Conservation (phyloP, 192 early-diverging fungal species). For the Geranomyces variabilis region DNA sequence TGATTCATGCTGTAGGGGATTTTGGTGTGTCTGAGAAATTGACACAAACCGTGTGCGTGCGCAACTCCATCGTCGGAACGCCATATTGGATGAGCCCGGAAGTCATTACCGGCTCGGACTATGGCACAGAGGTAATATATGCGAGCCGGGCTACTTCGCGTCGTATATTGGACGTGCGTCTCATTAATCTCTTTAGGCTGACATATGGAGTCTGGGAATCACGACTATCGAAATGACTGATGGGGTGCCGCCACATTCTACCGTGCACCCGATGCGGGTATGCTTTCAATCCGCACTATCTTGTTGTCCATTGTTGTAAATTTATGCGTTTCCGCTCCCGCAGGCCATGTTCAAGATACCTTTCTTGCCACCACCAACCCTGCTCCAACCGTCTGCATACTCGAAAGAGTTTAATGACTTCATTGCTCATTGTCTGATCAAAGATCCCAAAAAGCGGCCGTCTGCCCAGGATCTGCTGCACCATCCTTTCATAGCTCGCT, state of each 20-base stretch:
- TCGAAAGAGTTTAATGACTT: constrained; percentile 41
- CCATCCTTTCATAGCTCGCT: constrained; percentile 37
- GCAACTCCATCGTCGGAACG: constrained; percentile 45
- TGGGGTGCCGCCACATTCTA: constrained; percentile 56
- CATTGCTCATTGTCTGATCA: constrained; percentile 42
- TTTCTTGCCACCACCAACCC: constrained; percentile 46
- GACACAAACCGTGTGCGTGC: constrained; percentile 36
- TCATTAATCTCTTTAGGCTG: constrained; percentile 26
- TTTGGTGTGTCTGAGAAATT: constrained; percentile 47
- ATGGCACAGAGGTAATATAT: constrained; percentile 40
- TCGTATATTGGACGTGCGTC: too few relatives aligned
- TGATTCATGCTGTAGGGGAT: constrained; percentile 21
- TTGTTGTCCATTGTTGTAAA: not conserved
- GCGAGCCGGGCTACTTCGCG: too few relatives aligned
- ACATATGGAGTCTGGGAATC: constrained; percentile 65
- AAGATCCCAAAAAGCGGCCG: constrained; percentile 40
- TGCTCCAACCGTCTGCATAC: constrained; percentile 16
- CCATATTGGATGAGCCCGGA: constrained; percentile 52
- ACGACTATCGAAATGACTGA: constrained; percentile 64
- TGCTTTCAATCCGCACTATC: not conserved
- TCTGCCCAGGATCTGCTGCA: constrained; percentile 28
- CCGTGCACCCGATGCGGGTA: constrained; percentile 48
- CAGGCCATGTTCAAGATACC: constrained; percentile 57
- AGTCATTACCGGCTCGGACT: constrained; percentile 53
- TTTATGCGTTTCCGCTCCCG: not conserved